phyloP scores from a whole-genome alignment of 352 stramenopile genomes.

The Globisporangium alternatum region DNA sequence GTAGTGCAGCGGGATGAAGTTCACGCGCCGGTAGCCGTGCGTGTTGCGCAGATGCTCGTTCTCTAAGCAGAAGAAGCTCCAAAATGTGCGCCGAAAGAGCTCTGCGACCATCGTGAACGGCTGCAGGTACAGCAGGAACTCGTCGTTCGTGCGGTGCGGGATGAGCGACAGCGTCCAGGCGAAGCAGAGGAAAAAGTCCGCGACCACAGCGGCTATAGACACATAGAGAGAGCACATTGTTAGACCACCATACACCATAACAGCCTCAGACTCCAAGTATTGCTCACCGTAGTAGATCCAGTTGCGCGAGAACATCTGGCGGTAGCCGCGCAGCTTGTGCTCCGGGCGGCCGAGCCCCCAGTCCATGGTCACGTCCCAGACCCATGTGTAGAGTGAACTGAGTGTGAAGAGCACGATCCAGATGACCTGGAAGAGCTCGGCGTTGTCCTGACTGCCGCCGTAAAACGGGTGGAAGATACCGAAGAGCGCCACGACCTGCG shows the following conservation, averaged over 20 bases:
- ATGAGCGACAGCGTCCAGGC: slow-evolving; percentile 83
- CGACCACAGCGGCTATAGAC: slow-evolving; percentile 51
- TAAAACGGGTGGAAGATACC: slow-evolving; percentile 85
- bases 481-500: slow-evolving; percentile 83
- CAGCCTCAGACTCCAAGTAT: neutral
- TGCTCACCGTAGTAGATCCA: slow-evolving; percentile 70
- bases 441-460: slow-evolving; percentile 19
- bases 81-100: slow-evolving; percentile 82
- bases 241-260: neutral
- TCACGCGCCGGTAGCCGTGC: slow-evolving; percentile 74
- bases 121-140: slow-evolving; percentile 74
- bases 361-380: slow-evolving; percentile 87
- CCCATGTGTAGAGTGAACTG: slow-evolving; percentile 79
- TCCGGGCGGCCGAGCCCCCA: slow-evolving; percentile 81
- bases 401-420: slow-evolving; percentile 81
- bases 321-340: slow-evolving; percentile 73
- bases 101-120: slow-evolving; percentile 85
- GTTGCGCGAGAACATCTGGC: slow-evolving; percentile 81
- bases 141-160: slow-evolving; percentile 51
- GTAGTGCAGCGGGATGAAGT: slow-evolving; percentile 85
- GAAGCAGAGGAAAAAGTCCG: slow-evolving; percentile 78
- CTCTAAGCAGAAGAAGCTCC: slow-evolving; percentile 85
- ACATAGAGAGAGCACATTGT: neutral
- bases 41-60: slow-evolving; percentile 88
- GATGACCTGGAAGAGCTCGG: slow-evolving; percentile 47